Evolutionary conservation across 306 rosid species (phyloP).

Genomic region (Echinosophora koreensis): DNA sequence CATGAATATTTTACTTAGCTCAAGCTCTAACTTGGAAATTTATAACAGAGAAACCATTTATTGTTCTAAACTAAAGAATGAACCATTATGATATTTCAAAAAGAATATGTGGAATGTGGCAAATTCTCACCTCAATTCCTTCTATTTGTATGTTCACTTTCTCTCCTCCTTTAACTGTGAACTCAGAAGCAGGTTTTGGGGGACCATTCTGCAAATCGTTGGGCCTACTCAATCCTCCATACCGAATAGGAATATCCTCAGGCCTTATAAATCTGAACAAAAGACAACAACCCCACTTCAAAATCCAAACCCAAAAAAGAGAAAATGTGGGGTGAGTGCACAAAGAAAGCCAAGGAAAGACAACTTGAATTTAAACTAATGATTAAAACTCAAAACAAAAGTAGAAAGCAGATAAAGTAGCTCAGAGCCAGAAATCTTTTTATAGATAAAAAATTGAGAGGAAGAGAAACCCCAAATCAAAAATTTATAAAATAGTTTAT

Average conservation of each 20-base stretch:
- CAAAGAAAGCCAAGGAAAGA: background rate
- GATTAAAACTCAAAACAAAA: slow-evolving; percentile 27
- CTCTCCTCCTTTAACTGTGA: slow-evolving; percentile 91
- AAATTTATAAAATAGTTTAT: background rate
- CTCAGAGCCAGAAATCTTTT: background rate
- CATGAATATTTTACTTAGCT: too few species aligned
- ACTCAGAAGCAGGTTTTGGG: slow-evolving; percentile 94
- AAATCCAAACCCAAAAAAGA: slow-evolving; percentile 22
- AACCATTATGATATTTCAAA: background rate
- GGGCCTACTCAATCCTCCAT: slow-evolving; percentile 81
- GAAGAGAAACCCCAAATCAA: background rate
- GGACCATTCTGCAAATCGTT: slow-evolving; percentile 80
- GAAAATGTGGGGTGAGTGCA: background rate
- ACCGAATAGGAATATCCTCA: slow-evolving; percentile 81
- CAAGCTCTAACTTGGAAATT: too few species aligned
- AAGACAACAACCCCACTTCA: slow-evolving; percentile 21
- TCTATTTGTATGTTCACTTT: slow-evolving; percentile 94
- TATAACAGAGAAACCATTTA: too few species aligned
- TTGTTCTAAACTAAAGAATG: background rate
- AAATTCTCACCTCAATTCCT: slow-evolving; percentile 82
- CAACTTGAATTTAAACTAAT: background rate
- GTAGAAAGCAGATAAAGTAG: slow-evolving; percentile 8
- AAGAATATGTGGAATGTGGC: background rate
- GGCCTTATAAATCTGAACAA: slow-evolving; percentile 78
- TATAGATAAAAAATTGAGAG: slow-evolving; percentile 8